Conservation (phyloP, 345 rosid species). For the Eucalyptus marginata region DNA sequence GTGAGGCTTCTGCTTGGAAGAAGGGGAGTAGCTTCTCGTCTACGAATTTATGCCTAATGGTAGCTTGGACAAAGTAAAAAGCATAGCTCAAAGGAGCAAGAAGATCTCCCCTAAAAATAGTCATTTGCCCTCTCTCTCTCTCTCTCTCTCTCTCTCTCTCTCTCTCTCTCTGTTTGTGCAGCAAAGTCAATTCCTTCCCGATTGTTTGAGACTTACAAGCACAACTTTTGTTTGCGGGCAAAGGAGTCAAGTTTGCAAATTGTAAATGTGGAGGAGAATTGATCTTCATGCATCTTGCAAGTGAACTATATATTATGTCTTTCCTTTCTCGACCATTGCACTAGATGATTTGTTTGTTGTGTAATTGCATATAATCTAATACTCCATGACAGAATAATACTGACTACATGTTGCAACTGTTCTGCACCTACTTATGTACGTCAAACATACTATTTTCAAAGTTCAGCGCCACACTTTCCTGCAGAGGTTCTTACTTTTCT, state of each 20-base stretch:
- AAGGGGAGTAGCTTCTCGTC: constrained; percentile 24
- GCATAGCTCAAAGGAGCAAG: neutral
- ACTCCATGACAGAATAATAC: neutral
- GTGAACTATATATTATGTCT: neutral
- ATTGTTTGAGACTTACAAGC: neutral
- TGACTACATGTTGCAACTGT: neutral
- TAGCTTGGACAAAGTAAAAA: constrained; percentile 10
- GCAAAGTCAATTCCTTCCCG: neutral
- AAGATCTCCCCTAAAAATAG: neutral
- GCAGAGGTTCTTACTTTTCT: neutral
- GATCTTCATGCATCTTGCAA: neutral
- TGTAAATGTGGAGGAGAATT: neutral
- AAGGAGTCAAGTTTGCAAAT: neutral
- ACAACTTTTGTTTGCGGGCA: neutral
- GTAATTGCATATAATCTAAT: neutral
- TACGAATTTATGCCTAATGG: constrained; percentile 24
- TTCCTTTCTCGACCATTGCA: neutral
- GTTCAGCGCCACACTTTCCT: neutral
- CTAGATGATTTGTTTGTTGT: neutral
- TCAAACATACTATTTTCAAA: neutral
- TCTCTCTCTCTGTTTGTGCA: neutral
- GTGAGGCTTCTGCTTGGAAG: constrained; percentile 24
- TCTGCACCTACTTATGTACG: neutral
- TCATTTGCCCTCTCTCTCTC: neutral
- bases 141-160: neutral